These are phyloP conservation scores for Calonectria pseudoreteaudii DNA, from an alignment of 2,329 filamentous ascomycete species.

Conservation along the genomic window DNA sequence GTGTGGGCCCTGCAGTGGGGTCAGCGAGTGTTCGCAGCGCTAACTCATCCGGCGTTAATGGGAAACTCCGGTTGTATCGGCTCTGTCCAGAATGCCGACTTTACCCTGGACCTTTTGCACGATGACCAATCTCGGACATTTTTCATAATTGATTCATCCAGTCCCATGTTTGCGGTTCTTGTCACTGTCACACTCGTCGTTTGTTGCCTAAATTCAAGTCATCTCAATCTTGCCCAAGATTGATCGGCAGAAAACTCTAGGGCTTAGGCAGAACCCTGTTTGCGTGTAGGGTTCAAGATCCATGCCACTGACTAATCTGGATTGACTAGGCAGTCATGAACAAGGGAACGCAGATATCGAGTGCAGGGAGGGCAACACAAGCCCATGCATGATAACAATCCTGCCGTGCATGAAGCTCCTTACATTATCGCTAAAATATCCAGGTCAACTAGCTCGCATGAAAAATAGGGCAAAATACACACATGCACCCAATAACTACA, in stretches of 20 bases:
- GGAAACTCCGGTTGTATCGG: conserved; percentile 16
- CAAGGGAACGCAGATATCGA: not conserved
- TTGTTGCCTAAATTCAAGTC: not conserved
- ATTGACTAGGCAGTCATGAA: not conserved
- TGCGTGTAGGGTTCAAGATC: not conserved
- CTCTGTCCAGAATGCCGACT: conserved; percentile 3
- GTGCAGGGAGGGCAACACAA: not conserved
- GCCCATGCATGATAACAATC: not conserved
- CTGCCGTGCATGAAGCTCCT: not conserved
- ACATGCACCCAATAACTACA: not conserved
- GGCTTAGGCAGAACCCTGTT: conserved; percentile 7
- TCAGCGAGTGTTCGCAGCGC: not conserved
- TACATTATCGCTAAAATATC: not conserved
- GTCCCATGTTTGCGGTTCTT: not conserved
- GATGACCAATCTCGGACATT: conserved; percentile 1
- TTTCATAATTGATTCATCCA: not conserved
- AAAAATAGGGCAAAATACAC: not conserved
- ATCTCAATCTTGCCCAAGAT: not conserved
- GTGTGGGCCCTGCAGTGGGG: conserved; percentile 2
- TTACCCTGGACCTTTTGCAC: not conserved
- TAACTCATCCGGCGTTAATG: conserved; percentile 20
- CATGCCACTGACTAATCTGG: not conserved
- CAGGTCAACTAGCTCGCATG: not conserved
- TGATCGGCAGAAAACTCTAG: not conserved
- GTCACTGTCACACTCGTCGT: not conserved